Evolutionary conservation across 1,284 basidiomycete species (phyloP).

Genomic region (Fistulinella cinereoalba): DNA sequence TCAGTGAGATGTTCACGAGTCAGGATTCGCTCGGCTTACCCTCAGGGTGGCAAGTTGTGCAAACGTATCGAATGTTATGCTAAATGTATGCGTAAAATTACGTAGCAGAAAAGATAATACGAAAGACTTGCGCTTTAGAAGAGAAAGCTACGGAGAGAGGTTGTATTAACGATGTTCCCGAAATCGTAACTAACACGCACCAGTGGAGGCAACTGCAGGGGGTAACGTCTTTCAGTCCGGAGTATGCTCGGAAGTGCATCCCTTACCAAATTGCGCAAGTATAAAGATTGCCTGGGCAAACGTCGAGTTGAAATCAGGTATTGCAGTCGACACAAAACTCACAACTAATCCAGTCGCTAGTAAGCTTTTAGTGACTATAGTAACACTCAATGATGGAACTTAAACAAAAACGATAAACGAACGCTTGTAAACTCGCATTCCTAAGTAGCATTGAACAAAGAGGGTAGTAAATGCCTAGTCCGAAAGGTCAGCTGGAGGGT

Average conservation of each 20-base stretch:
- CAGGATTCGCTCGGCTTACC: conserved; percentile 11
- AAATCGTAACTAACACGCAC: conserved; percentile 11
- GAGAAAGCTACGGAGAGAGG: conserved; percentile 36
- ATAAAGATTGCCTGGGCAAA: conserved; percentile 36
- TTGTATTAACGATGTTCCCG: conserved; percentile 1
- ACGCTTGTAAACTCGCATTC: conserved; percentile 28
- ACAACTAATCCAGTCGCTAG: conserved; percentile 8
- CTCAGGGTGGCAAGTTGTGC: conserved; percentile 32
- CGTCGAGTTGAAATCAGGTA: neutral
- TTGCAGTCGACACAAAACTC: neutral
- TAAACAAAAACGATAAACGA: neutral
- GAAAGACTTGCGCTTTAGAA: conserved; percentile 36
- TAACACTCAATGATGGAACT: neutral
- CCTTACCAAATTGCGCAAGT: conserved; percentile 49
- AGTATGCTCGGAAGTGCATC: neutral
- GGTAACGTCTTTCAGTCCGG: conserved; percentile 3
- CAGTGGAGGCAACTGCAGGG: conserved; percentile 11
- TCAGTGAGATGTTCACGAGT: conserved; percentile 7
- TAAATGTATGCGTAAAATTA: conserved; percentile 17
- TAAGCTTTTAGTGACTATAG: conserved; percentile 23
- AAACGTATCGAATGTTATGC: conserved; percentile 37
- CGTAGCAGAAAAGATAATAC: neutral
- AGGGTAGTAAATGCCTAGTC: conserved; percentile 28
- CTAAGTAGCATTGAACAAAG: conserved; percentile 37
- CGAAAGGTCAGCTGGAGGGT: too few species aligned